phyloP scores from a whole-genome alignment of 225 moss, liverwort and hornwort species.

The Bryoerythrophyllum caledonicum region DNA sequence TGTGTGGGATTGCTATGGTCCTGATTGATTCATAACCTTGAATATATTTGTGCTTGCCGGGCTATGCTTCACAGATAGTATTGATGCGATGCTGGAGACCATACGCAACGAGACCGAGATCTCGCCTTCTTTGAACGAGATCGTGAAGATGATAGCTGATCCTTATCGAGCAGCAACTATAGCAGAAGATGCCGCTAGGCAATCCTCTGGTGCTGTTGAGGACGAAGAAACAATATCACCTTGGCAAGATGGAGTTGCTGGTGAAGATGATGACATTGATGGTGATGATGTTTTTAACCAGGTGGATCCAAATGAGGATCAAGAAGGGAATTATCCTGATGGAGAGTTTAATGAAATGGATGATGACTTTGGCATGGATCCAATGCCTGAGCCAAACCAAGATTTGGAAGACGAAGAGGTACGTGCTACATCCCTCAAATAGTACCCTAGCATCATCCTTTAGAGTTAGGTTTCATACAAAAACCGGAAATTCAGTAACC shows the following conservation, averaged over 20 bases:
- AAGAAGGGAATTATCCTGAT: slow-evolving; percentile 43
- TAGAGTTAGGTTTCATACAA: slow-evolving; percentile 8
- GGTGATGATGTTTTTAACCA: slow-evolving; percentile 55
- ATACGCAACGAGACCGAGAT: slow-evolving; percentile 64
- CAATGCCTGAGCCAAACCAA: slow-evolving; percentile 43
- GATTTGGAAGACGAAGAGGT: slow-evolving; percentile 62
- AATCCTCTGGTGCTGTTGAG: slow-evolving; percentile 47
- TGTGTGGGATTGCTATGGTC: slow-evolving; percentile 25
- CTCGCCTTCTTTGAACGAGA: slow-evolving; percentile 78
- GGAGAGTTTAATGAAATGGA: slow-evolving; percentile 53
- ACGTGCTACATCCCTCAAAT: slow-evolving; percentile 24
- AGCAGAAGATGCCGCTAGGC: slow-evolving; percentile 59
- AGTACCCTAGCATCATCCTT: neutral
- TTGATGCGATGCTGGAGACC: slow-evolving; percentile 69
- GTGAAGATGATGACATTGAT: slow-evolving; percentile 55
- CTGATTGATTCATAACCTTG: slow-evolving; percentile 6
- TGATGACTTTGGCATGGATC: slow-evolving; percentile 47
- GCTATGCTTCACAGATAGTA: slow-evolving; percentile 54
- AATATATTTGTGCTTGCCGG: slow-evolving; percentile 12
- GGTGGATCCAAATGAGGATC: slow-evolving; percentile 39
- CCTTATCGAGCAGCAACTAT: slow-evolving; percentile 70
- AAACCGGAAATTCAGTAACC: slow-evolving; percentile 1
- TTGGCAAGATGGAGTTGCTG: slow-evolving; percentile 62
- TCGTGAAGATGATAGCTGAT: slow-evolving; percentile 76
- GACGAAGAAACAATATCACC: slow-evolving; percentile 51